These are phyloP conservation scores for Mycena sp. DNA, from an alignment of 1,284 basidiomycete genomes.

Conservation along the genomic window DNA sequence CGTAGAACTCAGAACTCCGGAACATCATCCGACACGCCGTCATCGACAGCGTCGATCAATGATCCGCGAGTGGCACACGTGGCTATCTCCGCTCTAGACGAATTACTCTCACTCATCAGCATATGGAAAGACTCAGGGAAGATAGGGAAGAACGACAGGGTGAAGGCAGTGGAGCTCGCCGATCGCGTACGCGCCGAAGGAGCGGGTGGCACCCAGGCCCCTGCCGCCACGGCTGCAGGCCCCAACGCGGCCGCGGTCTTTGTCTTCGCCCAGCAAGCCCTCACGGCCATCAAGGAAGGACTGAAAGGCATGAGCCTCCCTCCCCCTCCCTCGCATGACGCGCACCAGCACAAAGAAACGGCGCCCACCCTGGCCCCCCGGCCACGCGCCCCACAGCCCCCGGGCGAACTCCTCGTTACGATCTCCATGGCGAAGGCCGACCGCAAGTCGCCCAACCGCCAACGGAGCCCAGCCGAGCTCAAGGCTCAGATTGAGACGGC, in stretches of 20 bases:
- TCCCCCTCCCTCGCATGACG: background rate
- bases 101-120: background rate
- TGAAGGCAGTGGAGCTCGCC: background rate
- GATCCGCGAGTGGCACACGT: too few species aligned
- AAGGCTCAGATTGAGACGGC: constrained; percentile 5
- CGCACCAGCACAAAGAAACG: too few species aligned
- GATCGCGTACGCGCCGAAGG: background rate
- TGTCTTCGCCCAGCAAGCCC: background rate
- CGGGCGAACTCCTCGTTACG: constrained; percentile 1
- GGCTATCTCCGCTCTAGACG: too few species aligned
- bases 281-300: background rate
- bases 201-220: background rate
- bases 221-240: background rate
- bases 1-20: too few species aligned
- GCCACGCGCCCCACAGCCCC: background rate
- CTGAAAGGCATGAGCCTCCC: background rate
- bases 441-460: background rate
- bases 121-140: background rate
- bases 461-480: background rate
- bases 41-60: too few species aligned
- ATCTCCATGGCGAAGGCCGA: constrained; percentile 2
- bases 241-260: background rate
- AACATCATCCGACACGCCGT: too few species aligned
- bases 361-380: too few species aligned
- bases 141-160: constrained; percentile 1